These are phyloP conservation scores for Colletotrichum spinosum DNA, from an alignment of 2,329 filamentous ascomycete species.

Conservation along the genomic window DNA sequence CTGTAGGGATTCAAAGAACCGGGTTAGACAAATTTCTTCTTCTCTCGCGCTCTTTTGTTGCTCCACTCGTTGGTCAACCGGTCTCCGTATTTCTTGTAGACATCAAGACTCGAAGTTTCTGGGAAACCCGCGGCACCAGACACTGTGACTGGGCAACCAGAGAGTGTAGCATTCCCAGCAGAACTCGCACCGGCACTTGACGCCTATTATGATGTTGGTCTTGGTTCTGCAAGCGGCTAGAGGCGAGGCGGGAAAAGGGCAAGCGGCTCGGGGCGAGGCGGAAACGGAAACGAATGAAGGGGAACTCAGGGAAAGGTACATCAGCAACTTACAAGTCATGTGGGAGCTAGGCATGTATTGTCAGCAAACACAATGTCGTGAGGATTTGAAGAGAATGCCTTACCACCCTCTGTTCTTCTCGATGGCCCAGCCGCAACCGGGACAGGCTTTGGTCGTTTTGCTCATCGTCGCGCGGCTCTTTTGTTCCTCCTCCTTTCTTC, in stretches of 20 bases:
- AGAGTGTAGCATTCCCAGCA: conserved; percentile 48
- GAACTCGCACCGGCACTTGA: conserved; percentile 49
- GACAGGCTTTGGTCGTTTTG: conserved; percentile 51
- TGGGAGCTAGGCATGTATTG: conserved; percentile 48
- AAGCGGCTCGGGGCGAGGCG: no score
- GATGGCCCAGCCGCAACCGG: conserved; percentile 51
- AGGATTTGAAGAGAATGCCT: conserved; percentile 35
- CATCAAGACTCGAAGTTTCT: no score
- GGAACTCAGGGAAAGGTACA: background rate
- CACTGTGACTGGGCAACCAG: conserved; percentile 38
- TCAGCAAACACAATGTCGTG: no score
- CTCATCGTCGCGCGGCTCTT: conserved; percentile 44
- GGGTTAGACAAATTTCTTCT: conserved; percentile 2
- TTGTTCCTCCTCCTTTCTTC: conserved; percentile 50
- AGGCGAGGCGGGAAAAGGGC: background rate
- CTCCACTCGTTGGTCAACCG: background rate
- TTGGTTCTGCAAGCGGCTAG: background rate
- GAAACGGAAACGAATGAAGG: background rate
- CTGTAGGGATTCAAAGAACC: conserved; percentile 34
- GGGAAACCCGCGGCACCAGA: conserved; percentile 28
- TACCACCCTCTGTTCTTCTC: conserved; percentile 57
- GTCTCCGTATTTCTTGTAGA: no score
- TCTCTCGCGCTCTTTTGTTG: background rate
- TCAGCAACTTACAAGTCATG: conserved; percentile 53
- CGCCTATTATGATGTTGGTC: conserved; percentile 43